Conservation (phyloP, 1,284 basidiomycete genomes). For the Porogramme epimiltina region DNA sequence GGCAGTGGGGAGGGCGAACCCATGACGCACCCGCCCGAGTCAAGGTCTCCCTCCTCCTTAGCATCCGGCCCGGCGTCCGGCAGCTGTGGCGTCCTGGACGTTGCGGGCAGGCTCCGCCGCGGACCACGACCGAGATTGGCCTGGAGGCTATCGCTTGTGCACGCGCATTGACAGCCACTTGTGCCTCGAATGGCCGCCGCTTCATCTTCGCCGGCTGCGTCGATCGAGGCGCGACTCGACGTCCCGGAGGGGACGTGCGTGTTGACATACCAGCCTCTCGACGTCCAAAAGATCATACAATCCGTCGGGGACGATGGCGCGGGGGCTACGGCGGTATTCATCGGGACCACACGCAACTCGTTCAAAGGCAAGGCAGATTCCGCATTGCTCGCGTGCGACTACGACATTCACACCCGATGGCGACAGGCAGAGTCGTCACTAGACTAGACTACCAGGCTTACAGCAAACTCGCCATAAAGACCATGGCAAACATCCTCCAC, state of each 20-base stretch:
- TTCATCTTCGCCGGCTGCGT: conserved; percentile 34
- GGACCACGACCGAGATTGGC: neutral
- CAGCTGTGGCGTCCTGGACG: too few species aligned
- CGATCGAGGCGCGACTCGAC: conserved; percentile 47
- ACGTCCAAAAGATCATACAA: conserved; percentile 55
- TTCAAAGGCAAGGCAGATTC: conserved; percentile 51
- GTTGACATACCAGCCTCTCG: conserved; percentile 60
- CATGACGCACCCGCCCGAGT: too few species aligned
- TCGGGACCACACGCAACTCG: conserved; percentile 70
- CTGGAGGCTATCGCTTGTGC: neutral
- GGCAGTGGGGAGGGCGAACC: too few species aligned
- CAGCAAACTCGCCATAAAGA: conserved; percentile 80
- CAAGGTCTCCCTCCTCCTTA: too few species aligned
- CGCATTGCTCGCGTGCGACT: neutral
- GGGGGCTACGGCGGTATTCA: conserved; percentile 75
- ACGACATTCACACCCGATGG: neutral
- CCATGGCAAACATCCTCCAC: conserved; percentile 63
- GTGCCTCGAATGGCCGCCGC: conserved; percentile 8
- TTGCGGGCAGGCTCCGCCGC: neutral
- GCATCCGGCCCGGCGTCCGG: too few species aligned
- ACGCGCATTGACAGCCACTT: too few species aligned
- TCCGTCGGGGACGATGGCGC: conserved; percentile 65
- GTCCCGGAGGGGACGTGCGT: conserved; percentile 54
- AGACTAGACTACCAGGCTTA: conserved; percentile 85
- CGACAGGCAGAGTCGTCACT: conserved; percentile 68